Base-by-base conservation (phyloP, 768 basidiomycete genomes). In the Tricholoma hemisulphureum region DNA sequence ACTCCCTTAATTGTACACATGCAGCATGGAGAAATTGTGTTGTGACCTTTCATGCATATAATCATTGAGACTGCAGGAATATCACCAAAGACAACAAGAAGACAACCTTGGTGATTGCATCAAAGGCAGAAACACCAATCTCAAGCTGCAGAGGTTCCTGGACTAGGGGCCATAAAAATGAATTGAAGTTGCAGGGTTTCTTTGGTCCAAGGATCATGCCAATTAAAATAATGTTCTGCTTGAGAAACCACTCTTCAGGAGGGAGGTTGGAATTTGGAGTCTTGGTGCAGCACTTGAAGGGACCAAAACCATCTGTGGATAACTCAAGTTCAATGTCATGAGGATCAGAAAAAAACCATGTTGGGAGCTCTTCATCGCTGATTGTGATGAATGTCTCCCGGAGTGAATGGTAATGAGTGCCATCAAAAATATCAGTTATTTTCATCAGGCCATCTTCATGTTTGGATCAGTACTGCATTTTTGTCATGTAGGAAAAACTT, bases 1-100 rank as follows among this genome's bases (percentile, higher is more conserved):
- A n/a, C n/a, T n/a, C 7, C 70, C 65, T 51, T 67, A 18, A 80
- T 78, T 6, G 65, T 57, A 60, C 79, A 80, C 56, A 69, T 67
- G 1, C 75, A 73, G 54, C 69, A 58, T 57, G 74, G 65, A 62
- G 64, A 28, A 67, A 73, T 34, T 8, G 67, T 73, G 57, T 80
- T 79, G 56, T 77, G 75, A 6, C 79, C 77, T 57, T 79, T 80
- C 69, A 79, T 77, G 21, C 63, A 34, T 64, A 73, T 61, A 18
- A 61, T 6, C 53, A 58, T 59, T 3, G 62, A 57, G 3, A 73
- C 54, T 0, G 70, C 70, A 7, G 69, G 72, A 14, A 75, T 55
- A 39, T 55, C 54, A 29, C 54, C 54, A 55, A 55, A 55, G 37
- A 56, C 29, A 13, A 48, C 46, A 11, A 48, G 32, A 34, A 34